phyloP scores from a whole-genome alignment of 78 protist species.

The Salpingoeca rosetta region DNA sequence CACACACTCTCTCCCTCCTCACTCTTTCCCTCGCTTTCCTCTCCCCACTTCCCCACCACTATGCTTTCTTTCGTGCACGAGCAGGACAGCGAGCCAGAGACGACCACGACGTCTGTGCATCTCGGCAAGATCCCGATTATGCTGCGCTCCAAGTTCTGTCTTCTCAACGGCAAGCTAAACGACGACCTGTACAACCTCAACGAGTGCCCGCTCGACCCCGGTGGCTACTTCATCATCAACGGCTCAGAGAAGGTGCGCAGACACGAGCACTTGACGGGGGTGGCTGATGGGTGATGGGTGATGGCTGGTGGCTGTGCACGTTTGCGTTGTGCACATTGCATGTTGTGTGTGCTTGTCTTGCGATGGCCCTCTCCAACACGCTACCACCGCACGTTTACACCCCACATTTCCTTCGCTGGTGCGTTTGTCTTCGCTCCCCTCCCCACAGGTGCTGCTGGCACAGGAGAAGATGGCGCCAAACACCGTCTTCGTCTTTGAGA shows the following conservation, averaged over 20 bases:
- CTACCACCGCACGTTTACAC: no score
- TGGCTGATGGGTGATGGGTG: no score
- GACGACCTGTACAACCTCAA: constrained; percentile 57
- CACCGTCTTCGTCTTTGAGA: constrained; percentile 55
- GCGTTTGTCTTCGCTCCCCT: no score
- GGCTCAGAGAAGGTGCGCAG: constrained; percentile 92
- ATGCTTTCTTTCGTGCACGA: no score
- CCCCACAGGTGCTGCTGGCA: constrained; percentile 70
- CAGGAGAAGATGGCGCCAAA: constrained; percentile 94
- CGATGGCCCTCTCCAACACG: not conserved
- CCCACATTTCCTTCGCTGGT: no score
- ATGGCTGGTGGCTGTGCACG: no score
- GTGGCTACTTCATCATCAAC: constrained; percentile 99
- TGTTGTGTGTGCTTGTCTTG: not conserved
- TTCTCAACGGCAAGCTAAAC: constrained; percentile 25
- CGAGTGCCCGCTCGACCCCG: constrained; percentile 97
- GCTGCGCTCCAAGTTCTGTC: constrained; percentile 90
- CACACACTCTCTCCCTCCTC: not conserved
- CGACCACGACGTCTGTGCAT: not conserved
- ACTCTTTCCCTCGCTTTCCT: no score
- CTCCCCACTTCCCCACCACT: no score
- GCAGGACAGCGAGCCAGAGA: not conserved
- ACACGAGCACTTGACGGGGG: no score
- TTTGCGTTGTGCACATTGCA: no score
- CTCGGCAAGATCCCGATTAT: constrained; percentile 93